Base-by-base conservation (phyloP, 1,284 basidiomycete species). In the Sporisorium scitamineum region DNA sequence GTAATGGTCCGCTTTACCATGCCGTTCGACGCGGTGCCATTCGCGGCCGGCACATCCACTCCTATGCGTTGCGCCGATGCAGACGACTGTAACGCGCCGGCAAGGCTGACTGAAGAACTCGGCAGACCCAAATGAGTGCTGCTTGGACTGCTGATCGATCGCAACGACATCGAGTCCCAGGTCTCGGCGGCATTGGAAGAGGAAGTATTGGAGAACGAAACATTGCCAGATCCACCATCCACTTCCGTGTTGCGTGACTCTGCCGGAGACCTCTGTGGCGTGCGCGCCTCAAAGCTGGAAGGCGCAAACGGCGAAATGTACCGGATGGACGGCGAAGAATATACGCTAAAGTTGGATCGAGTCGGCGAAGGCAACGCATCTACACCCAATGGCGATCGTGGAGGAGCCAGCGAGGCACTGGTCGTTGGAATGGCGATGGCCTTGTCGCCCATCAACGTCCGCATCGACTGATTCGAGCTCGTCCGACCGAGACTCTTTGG, bases 1-100 rank as follows among this genome's bases (percentile, higher is more conserved):
- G 78, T 79, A 41, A 81, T 79, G 29, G 80, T 80, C n/a, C 80
- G 69, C 48, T 76, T 79, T 37, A 66, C 44, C 47, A 51, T 42
- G 5, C 56, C 47, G n/a, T 58, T 71, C 3, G 41, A 34, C 22
- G 32, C 18, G 37, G 57, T 5, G 4, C 22, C 29, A 41, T 31
- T n/a, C 3, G 47, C 31, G 5, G 14, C 22, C 14, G 26, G 29
- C 3, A 41, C 5, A 8, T 47, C 58, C 5, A 27, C 44, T 14
- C 16, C 45, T 13, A 39, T 5, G 18, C 55, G 68, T 16, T 41
- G 47, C 22, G 26, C 16, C 44, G 54, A 58, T 6, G 48, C 48
- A 37, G 65, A 71, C 24, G 56, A 63, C 22, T 50, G 56, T 16
- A 63, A 56, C 5, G 60, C 61, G 39, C 54, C 54, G 4, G 59